Base-by-base conservation (phyloP, 768 basidiomycete genomes). In the Boletus barrowsii region DNA sequence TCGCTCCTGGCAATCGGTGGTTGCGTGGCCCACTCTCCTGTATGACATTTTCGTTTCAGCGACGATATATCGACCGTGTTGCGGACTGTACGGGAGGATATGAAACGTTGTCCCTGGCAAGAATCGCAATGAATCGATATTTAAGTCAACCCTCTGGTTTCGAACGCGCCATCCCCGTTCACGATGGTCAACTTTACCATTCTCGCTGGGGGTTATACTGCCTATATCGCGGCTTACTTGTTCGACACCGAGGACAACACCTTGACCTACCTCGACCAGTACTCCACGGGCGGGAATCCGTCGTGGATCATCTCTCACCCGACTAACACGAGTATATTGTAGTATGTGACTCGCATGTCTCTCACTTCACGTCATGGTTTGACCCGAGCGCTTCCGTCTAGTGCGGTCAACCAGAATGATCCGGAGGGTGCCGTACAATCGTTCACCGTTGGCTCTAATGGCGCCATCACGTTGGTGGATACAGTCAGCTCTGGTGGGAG, bases 151-250 rank as follows among this genome's bases (percentile, higher is more conserved):
- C 26, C 0, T 29, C 26, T 29, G 26, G 26, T 29, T 29, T 29
- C 26, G 4, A 47, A 42, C 33, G 15, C 42, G n/a, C 15, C 33
- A 14, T 32, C 6, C n/a, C 13, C n/a, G 2, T 47, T 20, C 35
- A 20, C 54, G 42, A 88, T 87, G 86, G 86, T 87, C 60, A 76
- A 81, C 51, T 82, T 84, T 63, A 84, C 76, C 5, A 84, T 89
- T 56, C 75, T 88, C 35, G 86, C 86, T 30, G 86, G 86, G 33
- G 86, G 86, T 15, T 87, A 81, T 63, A 68, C 72, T 22, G 68
- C 80, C 54, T 84, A 83, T 60, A 75, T 88, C 50, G 82, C 82
- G 3, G 79, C 83, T 0, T 87, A 87, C 67, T 62, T 81, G 35
- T 88, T 88, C 71, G 78, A 82, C 62, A 69, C 80, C 11, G 73